Percentiles rank a stretch among this genome's conserved stretches.
phyloP scores from a whole-genome alignment of 176 grass and related monocot species.

The Neostapfia colusana region DNA sequence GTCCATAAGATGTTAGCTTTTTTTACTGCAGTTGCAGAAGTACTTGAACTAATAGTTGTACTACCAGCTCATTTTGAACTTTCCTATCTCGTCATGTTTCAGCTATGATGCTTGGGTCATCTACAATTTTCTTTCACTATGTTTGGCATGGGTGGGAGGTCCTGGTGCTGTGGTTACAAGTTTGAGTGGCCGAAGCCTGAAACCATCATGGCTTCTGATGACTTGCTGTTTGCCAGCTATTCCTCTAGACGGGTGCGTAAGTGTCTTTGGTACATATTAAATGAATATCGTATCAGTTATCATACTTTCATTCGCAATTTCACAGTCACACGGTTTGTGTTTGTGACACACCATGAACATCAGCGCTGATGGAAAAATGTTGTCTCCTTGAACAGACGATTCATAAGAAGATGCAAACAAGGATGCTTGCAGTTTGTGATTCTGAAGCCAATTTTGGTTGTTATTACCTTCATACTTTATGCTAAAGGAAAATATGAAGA shows the following conservation, averaged over 20 bases:
- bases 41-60: conserved; percentile 2
- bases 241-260: conserved; percentile 90
- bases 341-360: background rate
- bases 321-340: background rate
- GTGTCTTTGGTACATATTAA: conserved; percentile 22
- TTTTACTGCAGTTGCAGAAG: background rate
- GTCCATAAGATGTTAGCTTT: conserved; percentile 3
- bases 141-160: conserved; percentile 97
- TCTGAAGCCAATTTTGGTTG: conserved; percentile 95
- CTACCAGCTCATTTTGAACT: conserved; percentile 28
- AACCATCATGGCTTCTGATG: conserved; percentile 94
- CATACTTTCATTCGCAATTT: background rate
- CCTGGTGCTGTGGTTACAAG: conserved; percentile 90
- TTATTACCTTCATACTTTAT: conserved; percentile 96
- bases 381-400: conserved; percentile 67
- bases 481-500: conserved; percentile 89
- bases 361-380: conserved; percentile 15
- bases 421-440: conserved; percentile 98
- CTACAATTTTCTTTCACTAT: conserved; percentile 95
- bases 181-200: conserved; percentile 73
- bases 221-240: conserved; percentile 94
- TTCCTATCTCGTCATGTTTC: conserved; percentile 47
- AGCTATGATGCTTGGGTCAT: conserved; percentile 99
- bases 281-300: conserved; percentile 6
- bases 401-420: conserved; percentile 98